Evolutionary conservation across 768 basidiomycete species (phyloP), one percentile per base, ranked within the genome.

Genomic region (Boletus rufocinnamomeus): DNA sequence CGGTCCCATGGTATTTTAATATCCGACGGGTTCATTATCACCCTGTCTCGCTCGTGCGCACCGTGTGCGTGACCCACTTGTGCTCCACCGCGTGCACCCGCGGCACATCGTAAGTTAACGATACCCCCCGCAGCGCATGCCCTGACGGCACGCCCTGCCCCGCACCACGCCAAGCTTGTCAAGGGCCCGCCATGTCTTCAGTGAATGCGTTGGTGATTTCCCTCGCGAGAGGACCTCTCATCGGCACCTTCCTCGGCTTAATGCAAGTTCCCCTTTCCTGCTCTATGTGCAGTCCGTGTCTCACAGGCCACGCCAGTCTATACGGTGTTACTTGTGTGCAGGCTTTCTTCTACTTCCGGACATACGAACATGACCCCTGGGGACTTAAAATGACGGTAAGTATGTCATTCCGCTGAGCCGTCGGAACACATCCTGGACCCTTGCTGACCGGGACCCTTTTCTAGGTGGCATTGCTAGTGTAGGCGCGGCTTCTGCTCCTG

Each of bases 251-350:
- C 17, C 37, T 72, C 14, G 64, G 65, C 34, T 28, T 67, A 23
- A 17, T 54, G 71, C 60, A 58, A 66, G 68, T 62, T 38, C 25
- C 17, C 32, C 1, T 35, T 21, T 23, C 11, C 8, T 37, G 1
- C 6, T 35, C 10, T 2, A 7, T 23, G 1, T 23, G 9, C 52
- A 21, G 21, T 46, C n/a, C 11, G 25, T 57, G 48, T 45, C 59
- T 60, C 40, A 64, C 50, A 19, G 2, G 19, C 23, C 30, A 17
- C 37, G n/a, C n/a, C n/a, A 72, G 70, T 23, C 51, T 72, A 3
- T 72, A 72, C n/a, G 71, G 71, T 14, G 52, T 68, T 6, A 70
- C 68, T 7, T 71, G 68, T 57, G 59, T 61, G 44, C 69, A 71
- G 35, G 60, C 68, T 6, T 64, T 72, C 25, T 72, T 66, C 23